Evolutionary conservation across 192 early-diverging fungal species (phyloP).

Genomic region (Linderina pennispora): DNA sequence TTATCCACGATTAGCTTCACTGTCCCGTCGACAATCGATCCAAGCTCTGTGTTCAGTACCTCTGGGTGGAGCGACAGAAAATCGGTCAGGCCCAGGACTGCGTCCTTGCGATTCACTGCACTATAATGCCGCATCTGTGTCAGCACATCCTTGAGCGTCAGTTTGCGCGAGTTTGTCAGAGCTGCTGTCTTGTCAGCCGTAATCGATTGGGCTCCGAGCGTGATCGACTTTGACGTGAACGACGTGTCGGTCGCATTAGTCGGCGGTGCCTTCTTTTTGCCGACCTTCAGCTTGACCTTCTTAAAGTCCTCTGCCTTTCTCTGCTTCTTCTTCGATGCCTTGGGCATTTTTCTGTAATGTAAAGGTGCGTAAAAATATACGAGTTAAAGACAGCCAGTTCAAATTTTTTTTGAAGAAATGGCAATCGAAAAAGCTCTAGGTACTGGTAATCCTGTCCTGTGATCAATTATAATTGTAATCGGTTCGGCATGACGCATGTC

Average conservation of each 20-base stretch:
- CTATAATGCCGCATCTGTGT: constrained; percentile 75
- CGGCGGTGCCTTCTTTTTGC: constrained; percentile 74
- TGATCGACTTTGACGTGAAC: constrained; percentile 75
- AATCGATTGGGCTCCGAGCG: constrained; percentile 75
- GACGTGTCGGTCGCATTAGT: constrained; percentile 75
- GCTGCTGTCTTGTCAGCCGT: constrained; percentile 65
- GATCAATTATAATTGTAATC: no score
- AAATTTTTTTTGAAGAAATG: no score
- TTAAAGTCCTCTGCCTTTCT: constrained; percentile 73
- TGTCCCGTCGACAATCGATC: constrained; percentile 38
- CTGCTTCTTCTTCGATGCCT: constrained; percentile 62
- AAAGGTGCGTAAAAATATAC: background rate
- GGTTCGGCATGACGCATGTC: no score
- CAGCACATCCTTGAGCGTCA: constrained; percentile 69
- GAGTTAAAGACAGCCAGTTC: no score
- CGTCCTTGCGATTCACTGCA: constrained; percentile 49
- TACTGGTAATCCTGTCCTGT: no score
- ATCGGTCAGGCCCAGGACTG: constrained; percentile 43
- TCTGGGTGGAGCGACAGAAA: constrained; percentile 32
- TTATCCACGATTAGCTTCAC: constrained; percentile 45
- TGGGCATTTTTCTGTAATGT: constrained; percentile 41
- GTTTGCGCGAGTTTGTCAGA: constrained; percentile 69
- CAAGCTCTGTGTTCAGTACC: constrained; percentile 36
- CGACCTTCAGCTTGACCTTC: constrained; percentile 91
- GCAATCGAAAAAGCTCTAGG: no score